Conservation (phyloP, 495 filamentous ascomycete genomes). For the Hypoxylon perforatum region DNA sequence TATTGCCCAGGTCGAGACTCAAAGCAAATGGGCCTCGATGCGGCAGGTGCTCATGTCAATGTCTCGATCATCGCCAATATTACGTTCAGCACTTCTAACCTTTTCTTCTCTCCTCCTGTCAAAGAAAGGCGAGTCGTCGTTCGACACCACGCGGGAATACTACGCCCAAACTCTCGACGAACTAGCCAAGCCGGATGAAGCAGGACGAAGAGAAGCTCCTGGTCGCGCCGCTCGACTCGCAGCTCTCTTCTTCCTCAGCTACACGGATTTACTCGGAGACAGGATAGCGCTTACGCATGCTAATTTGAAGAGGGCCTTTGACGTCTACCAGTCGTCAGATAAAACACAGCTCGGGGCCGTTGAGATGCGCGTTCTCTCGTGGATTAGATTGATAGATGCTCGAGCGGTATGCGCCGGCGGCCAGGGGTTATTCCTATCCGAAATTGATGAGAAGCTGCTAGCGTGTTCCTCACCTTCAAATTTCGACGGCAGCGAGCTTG, state of each 20-base stretch:
- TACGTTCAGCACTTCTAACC: conserved; percentile 44
- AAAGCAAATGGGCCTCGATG: conserved; percentile 45
- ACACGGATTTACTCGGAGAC: conserved; percentile 43
- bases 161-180: conserved; percentile 23
- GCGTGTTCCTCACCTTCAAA: conserved; percentile 33
- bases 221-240: conserved; percentile 30
- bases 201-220: conserved; percentile 11
- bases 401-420: conserved; percentile 53
- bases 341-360: conserved; percentile 31
- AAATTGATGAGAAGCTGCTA: conserved; percentile 42
- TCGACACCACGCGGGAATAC: conserved; percentile 25
- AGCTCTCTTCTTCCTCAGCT: conserved; percentile 49
- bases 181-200: conserved; percentile 1
- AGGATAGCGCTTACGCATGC: conserved; percentile 36
- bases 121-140: conserved; percentile 8
- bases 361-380: conserved; percentile 48
- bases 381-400: conserved; percentile 52
- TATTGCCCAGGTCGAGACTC: conserved; percentile 47
- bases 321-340: conserved; percentile 34
- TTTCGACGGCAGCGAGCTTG: conserved; percentile 20
- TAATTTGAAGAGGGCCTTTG: conserved; percentile 41
- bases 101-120: conserved; percentile 42
- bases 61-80: conserved; percentile 41
- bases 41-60: conserved; percentile 45
- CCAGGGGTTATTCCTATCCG: conserved; percentile 50